Conservation (phyloP, 2,329 filamentous ascomycete species). For the Cercospora nicotianae region DNA sequence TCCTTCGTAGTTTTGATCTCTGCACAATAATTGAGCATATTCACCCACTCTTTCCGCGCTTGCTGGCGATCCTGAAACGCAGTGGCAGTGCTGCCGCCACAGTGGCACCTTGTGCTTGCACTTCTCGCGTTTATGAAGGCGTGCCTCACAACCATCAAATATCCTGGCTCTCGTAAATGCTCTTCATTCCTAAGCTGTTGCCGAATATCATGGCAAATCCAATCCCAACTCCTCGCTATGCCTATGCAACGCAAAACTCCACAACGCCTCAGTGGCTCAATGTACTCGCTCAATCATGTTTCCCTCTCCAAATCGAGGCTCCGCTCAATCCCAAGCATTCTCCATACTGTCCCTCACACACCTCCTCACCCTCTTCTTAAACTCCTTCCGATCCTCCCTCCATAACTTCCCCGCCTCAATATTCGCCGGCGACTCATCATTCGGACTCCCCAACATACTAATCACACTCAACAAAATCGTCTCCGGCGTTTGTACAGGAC, state of each 20-base stretch:
- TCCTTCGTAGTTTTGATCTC: neutral
- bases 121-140: neutral
- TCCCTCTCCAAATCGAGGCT: neutral
- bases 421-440: slow-evolving; percentile 94
- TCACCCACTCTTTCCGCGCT: neutral
- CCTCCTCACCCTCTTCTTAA: slow-evolving; percentile 72
- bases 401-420: slow-evolving; percentile 88
- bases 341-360: slow-evolving; percentile 81
- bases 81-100: neutral
- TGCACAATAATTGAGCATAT: neutral
- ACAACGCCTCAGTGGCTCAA: neutral
- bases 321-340: slow-evolving; percentile 37
- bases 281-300: neutral
- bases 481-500: slow-evolving; percentile 90
- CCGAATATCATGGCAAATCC: neutral
- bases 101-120: neutral
- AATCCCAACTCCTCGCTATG: neutral
- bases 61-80: neutral
- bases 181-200: neutral
- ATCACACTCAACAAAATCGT: slow-evolving; percentile 91
- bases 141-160: neutral
- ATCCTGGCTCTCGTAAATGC: neutral
- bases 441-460: slow-evolving; percentile 86
- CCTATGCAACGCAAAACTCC: neutral
- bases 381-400: slow-evolving; percentile 76